phyloP scores from a whole-genome alignment of 805 yeast species.

The Zygoascus flipseniorum region DNA sequence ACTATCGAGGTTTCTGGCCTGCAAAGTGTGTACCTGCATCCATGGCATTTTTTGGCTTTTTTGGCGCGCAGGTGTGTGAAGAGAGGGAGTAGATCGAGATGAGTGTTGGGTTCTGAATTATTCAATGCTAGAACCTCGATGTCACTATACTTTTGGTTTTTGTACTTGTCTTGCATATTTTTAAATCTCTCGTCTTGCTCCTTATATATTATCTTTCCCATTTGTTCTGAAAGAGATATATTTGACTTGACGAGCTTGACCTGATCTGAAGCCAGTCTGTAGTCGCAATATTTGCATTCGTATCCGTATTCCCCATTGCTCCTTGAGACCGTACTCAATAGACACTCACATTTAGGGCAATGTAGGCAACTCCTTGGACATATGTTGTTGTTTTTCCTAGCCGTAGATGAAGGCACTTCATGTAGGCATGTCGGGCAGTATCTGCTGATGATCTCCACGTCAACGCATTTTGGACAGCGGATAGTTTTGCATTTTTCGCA shows the following conservation, averaged over 20 bases:
- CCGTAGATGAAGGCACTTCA: constrained; percentile 23
- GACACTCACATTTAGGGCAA: constrained; percentile 27
- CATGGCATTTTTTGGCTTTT: constrained; percentile 23
- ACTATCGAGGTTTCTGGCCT: constrained; percentile 25
- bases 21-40: constrained; percentile 26
- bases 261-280: constrained; percentile 5
- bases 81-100: constrained; percentile 16
- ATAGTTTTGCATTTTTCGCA: constrained; percentile 29
- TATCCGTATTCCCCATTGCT: constrained; percentile 6
- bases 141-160: not conserved
- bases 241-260: constrained; percentile 6
- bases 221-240: constrained; percentile 12
- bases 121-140: constrained; percentile 1
- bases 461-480: constrained; percentile 30
- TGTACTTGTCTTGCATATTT: not conserved
- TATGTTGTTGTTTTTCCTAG: constrained; percentile 18
- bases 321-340: constrained; percentile 7
- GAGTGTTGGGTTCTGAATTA: not conserved
- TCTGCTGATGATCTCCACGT: constrained; percentile 26
- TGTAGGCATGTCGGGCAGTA: constrained; percentile 31
- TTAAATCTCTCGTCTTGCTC: constrained; percentile 2
- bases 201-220: not conserved
- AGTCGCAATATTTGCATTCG: constrained; percentile 21
- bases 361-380: constrained; percentile 30
- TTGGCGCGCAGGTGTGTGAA: constrained; percentile 23